Evolutionary conservation across 2,329 filamentous ascomycete genomes (phyloP).

Genomic region (Exophiala xenobiotica): DNA sequence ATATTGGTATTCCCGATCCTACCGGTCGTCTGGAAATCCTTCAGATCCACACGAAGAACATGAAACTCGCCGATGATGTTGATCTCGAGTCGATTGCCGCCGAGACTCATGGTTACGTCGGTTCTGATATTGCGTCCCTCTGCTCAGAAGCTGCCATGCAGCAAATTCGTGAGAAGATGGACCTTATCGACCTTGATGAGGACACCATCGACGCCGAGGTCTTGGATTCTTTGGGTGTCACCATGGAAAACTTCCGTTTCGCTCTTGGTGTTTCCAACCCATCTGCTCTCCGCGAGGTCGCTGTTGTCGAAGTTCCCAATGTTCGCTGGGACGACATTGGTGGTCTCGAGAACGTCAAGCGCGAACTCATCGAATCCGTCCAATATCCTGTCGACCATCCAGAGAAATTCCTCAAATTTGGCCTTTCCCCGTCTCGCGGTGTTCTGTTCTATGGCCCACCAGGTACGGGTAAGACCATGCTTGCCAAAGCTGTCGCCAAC

Average conservation of each 20-base stretch:
- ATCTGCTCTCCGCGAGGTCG: slow-evolving; percentile 95
- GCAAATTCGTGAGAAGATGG: slow-evolving; percentile 99
- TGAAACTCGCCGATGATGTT: slow-evolving; percentile 97
- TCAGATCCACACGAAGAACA: slow-evolving; percentile 99
- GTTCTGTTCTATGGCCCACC: slow-evolving; percentile 98
- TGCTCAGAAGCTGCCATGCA: slow-evolving; percentile 99
- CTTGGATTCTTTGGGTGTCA: slow-evolving; percentile 94
- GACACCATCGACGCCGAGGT: slow-evolving; percentile 99
- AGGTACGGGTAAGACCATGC: slow-evolving; percentile 99
- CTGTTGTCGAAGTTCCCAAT: slow-evolving; percentile 98
- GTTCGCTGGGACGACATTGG: slow-evolving; percentile 99
- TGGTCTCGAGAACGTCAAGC: slow-evolving; percentile 97
- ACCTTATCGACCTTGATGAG: slow-evolving; percentile 96
- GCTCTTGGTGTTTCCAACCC: slow-evolving; percentile 97
- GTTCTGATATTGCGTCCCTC: slow-evolving; percentile 95
- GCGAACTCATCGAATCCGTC: slow-evolving; percentile 97
- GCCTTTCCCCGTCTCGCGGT: slow-evolving; percentile 94
- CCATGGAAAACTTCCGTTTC: slow-evolving; percentile 99
- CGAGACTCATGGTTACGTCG: slow-evolving; percentile 98
- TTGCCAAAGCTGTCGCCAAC: slow-evolving; percentile 99
- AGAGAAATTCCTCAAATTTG: slow-evolving; percentile 99
- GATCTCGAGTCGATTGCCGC: slow-evolving; percentile 95
- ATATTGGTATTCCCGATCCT: slow-evolving; percentile 96
- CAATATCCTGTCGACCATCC: slow-evolving; percentile 99
- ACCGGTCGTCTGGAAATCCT: slow-evolving; percentile 98